These are phyloP conservation scores for Aspergillus cavernicola DNA, from an alignment of 495 filamentous ascomycete genomes.

Conservation along the genomic window DNA sequence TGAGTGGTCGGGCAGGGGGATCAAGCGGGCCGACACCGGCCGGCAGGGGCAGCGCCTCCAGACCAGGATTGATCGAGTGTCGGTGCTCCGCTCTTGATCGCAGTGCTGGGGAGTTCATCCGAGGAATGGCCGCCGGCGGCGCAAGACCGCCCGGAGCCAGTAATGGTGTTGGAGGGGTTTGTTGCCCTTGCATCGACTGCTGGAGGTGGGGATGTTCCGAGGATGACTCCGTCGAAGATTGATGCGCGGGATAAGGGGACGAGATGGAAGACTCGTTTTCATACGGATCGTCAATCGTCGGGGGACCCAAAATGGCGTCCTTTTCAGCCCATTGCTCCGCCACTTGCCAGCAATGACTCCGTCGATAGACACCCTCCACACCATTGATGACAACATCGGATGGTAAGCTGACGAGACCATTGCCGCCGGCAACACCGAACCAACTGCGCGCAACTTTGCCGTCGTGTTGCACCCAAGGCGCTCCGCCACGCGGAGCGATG, in stretches of 20 bases:
- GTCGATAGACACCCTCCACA: conserved; percentile 84
- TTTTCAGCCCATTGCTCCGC: conserved; percentile 68
- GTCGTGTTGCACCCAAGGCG: conserved; percentile 79
- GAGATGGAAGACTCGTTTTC: conserved; percentile 45
- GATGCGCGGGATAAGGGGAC: conserved; percentile 40
- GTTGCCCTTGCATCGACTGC: conserved; percentile 15
- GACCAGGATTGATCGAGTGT: conserved; percentile 42
- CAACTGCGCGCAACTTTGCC: conserved; percentile 65
- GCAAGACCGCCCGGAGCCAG: conserved; percentile 28
- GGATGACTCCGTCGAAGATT: conserved; percentile 42
- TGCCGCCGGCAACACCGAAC: conserved; percentile 72
- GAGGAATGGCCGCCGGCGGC: conserved; percentile 39
- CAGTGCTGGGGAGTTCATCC: conserved; percentile 40
- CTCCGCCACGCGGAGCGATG: conserved; percentile 73
- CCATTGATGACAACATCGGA: conserved; percentile 82
- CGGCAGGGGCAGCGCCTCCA: conserved; percentile 51
- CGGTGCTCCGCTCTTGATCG: conserved; percentile 33
- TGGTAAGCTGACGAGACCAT: conserved; percentile 71
- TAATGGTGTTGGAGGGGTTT: conserved; percentile 22
- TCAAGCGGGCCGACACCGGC: conserved; percentile 48
- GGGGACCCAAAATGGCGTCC: conserved; percentile 35
- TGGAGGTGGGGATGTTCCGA: conserved; percentile 24
- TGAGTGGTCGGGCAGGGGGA: conserved; percentile 35
- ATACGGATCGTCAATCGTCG: conserved; percentile 38
- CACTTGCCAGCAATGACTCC: conserved; percentile 86